Base-by-base conservation (phyloP, 2,329 filamentous ascomycete species). In the Amauroascus niger region DNA sequence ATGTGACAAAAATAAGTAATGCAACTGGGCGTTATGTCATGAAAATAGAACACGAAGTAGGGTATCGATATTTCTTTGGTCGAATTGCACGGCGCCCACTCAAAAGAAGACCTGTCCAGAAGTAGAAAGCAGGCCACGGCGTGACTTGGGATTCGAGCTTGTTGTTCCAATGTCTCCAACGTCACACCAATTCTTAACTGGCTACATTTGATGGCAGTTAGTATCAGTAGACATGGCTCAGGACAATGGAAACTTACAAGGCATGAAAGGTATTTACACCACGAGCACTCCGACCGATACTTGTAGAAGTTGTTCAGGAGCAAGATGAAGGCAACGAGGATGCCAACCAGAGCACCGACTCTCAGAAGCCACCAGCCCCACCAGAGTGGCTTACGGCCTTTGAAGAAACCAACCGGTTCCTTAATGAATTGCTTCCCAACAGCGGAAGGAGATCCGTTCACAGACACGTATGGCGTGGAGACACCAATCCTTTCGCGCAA, bases 351-450 rank as follows among this genome's bases (percentile, higher is more conserved):
- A 22, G 86, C 84, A 0, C 79, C 88, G 0, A 80, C 87, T 16
- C 93, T 81, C 26, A 97, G 78, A 20, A 95, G 70, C 91, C 91
- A 97, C 93, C 93, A 98, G 5, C 75, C 86, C 93, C 93, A 98
- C 93, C 93, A 98, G 6, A 95, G 76, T 20, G 87, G 86, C 68
- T 95, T 95, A 16, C 93, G 80, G 18, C 88, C 88, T 67, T 90
- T 91, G 60, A 70, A 63, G 49, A 69, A 67, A 49, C 63, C 61
- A 3, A 83, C 67, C 0, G 85, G 81, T 55, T 79, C 81, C 62
- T 82, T 80, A 53, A 80, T 65, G 60, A 86, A 82, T 0, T 74
- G 67, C 24, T 76, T 74, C 16, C 76, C 74, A 20, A 75, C 75
- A 43, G 76, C 73, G 61, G 62, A 54, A 37, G 59, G 66, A 16